Evolutionary conservation across 2,329 filamentous ascomycete species (phyloP).

Genomic region (Epichloe hybrida): DNA sequence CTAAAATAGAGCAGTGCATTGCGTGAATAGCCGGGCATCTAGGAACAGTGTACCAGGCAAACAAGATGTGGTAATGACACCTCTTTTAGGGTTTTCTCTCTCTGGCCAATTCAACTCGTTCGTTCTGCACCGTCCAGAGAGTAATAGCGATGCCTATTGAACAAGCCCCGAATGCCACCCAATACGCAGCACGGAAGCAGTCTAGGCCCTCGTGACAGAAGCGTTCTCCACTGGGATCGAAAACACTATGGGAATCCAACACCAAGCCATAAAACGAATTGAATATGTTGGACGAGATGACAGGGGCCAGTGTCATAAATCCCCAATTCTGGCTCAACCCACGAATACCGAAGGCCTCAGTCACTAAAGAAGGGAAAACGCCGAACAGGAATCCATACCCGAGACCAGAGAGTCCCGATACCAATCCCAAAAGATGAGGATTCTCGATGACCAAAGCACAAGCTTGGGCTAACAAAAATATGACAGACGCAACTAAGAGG

Average conservation of each 20-base stretch:
- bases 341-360: conserved; percentile 80
- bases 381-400: conserved; percentile 92
- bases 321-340: conserved; percentile 95
- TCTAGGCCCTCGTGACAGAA: conserved; percentile 63
- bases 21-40: not conserved
- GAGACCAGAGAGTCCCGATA: conserved; percentile 74
- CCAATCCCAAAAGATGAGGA: conserved; percentile 60
- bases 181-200: conserved; percentile 75
- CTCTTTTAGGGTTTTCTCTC: conserved; percentile 13
- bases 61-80: not conserved
- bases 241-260: conserved; percentile 65
- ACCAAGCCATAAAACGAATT: conserved; percentile 81
- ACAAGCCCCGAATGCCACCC: conserved; percentile 62
- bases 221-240: conserved; percentile 54
- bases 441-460: conserved; percentile 62
- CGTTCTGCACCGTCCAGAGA: conserved; percentile 54
- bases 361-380: conserved; percentile 73
- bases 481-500: conserved; percentile 58
- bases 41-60: not conserved
- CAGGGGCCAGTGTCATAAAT: conserved; percentile 79
- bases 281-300: conserved; percentile 80
- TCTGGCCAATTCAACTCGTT: conserved; percentile 28
- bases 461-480: conserved; percentile 72
- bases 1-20: not conserved
- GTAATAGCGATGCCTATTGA: conserved; percentile 54